A percentile compares a stretch with the other conserved stretches of the same genome.
These are phyloP conservation scores for Candida argentea DNA, from an alignment of 805 yeast genomes.

Conservation along the genomic window DNA sequence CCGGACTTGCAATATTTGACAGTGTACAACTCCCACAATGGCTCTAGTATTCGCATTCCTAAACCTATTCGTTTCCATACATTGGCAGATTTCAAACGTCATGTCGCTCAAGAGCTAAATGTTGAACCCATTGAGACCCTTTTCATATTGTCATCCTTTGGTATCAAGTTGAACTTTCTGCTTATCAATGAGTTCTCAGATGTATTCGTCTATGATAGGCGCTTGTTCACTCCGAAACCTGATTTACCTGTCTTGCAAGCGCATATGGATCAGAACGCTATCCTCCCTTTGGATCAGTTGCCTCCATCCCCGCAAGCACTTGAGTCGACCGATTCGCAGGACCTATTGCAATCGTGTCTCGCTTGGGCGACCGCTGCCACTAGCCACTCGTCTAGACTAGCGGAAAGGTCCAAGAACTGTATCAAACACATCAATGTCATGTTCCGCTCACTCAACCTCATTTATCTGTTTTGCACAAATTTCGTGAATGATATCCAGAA, in stretches of 20 bases:
- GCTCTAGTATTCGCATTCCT: conserved; percentile 20
- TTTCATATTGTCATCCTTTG: conserved; percentile 57
- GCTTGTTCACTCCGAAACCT: conserved; percentile 33
- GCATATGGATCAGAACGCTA: not conserved
- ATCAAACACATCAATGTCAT: conserved; percentile 28
- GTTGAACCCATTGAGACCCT: conserved; percentile 19
- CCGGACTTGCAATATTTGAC: conserved; percentile 14
- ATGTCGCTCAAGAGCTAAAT: conserved; percentile 18
- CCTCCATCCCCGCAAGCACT: not conserved
- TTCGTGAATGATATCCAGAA: conserved; percentile 42
- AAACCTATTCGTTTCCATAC: conserved; percentile 32
- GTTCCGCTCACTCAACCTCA: conserved; percentile 36
- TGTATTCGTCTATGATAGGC: conserved; percentile 54
- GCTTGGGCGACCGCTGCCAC: conserved; percentile 43
- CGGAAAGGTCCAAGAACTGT: conserved; percentile 17
- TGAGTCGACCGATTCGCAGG: not conserved
- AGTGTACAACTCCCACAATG: conserved; percentile 30
- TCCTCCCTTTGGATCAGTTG: not conserved
- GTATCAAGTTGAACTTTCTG: conserved; percentile 47
- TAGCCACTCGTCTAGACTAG: conserved; percentile 27
- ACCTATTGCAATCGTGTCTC: conserved; percentile 30
- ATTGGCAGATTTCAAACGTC: conserved; percentile 20
- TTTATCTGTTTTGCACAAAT: conserved; percentile 39
- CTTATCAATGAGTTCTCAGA: conserved; percentile 43
- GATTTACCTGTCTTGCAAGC: conserved; percentile 4